Conservation (phyloP, 768 basidiomycete species). For the Suillus bovinus region DNA sequence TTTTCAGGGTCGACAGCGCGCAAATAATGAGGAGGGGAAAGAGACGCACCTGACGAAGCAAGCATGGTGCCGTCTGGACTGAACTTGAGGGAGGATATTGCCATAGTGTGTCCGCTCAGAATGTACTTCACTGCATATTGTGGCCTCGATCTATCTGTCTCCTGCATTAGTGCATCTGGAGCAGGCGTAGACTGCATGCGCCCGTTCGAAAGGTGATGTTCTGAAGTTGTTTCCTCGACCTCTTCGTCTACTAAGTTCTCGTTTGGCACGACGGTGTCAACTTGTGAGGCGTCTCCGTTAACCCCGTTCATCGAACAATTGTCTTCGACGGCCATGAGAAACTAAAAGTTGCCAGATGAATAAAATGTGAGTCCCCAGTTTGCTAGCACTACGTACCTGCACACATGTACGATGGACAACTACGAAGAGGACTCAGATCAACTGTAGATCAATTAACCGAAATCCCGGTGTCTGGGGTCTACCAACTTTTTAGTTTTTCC, state of each 20-base stretch:
- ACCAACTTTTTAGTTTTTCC: constrained; percentile 5
- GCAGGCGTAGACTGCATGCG: neutral
- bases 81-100: constrained; percentile 86
- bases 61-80: constrained; percentile 81
- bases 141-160: constrained; percentile 31
- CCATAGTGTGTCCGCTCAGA: constrained; percentile 79
- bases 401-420: neutral
- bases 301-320: neutral
- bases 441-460: neutral
- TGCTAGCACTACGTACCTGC: neutral
- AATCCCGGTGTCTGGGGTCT: constrained; percentile 14
- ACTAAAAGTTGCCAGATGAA: neutral
- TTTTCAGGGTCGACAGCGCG: constrained; percentile 23
- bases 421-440: neutral
- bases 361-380: neutral
- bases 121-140: constrained; percentile 60
- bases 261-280: neutral
- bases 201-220: neutral
- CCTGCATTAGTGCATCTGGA: neutral
- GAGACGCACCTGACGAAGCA: constrained; percentile 77
- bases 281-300: neutral
- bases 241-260: constrained; percentile 2
- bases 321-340: neutral
- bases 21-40: constrained; percentile 8
- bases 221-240: neutral